Evolutionary conservation across 2,329 filamentous ascomycete genomes (phyloP).

Genomic region (Aspergillus pseudoviridinutans): DNA sequence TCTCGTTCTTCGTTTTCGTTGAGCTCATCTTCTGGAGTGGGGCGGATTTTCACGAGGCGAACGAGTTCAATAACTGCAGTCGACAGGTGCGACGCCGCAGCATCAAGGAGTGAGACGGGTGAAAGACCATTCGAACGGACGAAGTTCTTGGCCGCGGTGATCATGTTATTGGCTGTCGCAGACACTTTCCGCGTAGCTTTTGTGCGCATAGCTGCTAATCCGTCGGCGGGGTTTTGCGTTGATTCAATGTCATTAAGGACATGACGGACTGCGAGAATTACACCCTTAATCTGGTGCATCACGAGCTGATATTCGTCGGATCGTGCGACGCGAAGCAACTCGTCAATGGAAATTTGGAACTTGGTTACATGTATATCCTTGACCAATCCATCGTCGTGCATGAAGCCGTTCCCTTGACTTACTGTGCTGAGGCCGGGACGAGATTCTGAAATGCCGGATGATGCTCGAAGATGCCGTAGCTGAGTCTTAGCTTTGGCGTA

Average conservation of each 20-base stretch:
- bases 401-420: constrained; percentile 68
- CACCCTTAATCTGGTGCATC: constrained; percentile 80
- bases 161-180: constrained; percentile 91
- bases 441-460: constrained; percentile 62
- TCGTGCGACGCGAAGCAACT: constrained; percentile 74
- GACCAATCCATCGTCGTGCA: constrained; percentile 69
- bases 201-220: constrained; percentile 55
- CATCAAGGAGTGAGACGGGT: constrained; percentile 89
- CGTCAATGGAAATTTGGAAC: constrained; percentile 92
- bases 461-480: constrained; percentile 72
- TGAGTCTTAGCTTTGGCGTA: constrained; percentile 88
- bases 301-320: constrained; percentile 68
- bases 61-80: constrained; percentile 82
- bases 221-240: constrained; percentile 55
- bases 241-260: constrained; percentile 74
- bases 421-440: constrained; percentile 42
- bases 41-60: constrained; percentile 75
- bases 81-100: constrained; percentile 85
- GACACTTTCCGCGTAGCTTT: constrained; percentile 80
- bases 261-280: constrained; percentile 75
- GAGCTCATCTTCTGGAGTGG: constrained; percentile 70
- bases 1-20: constrained; percentile 72
- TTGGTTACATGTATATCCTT: constrained; percentile 91
- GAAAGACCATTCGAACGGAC: constrained; percentile 76
- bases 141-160: constrained; percentile 92